These are phyloP conservation scores for Neopestalotiopsis sp. DNA, from an alignment of 2,329 filamentous ascomycete species.

Conservation along the genomic window DNA sequence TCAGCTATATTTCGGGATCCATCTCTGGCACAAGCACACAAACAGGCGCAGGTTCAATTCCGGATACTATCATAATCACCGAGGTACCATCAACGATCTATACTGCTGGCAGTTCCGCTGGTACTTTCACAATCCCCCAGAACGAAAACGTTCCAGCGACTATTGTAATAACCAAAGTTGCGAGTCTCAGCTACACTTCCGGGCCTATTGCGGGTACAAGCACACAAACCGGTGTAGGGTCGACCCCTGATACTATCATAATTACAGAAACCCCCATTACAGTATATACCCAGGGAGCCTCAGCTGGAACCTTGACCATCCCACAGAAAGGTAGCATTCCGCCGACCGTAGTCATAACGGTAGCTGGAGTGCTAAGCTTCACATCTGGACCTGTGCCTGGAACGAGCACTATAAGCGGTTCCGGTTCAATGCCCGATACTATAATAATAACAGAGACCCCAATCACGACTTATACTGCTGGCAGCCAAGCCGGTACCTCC, in stretches of 20 bases:
- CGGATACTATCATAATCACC: background rate
- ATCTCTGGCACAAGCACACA: too few relatives aligned
- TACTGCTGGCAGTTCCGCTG: background rate
- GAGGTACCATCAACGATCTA: background rate
- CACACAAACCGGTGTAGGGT: background rate
- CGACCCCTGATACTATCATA: background rate
- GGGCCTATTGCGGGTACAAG: background rate
- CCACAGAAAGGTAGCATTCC: background rate
- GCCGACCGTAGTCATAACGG: background rate
- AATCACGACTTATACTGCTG: background rate
- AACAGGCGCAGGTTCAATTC: too few relatives aligned
- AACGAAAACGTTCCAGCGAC: background rate
- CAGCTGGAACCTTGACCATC: background rate
- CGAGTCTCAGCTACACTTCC: background rate
- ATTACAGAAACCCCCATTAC: background rate
- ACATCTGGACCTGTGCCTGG: background rate
- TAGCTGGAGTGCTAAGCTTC: background rate
- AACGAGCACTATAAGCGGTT: background rate
- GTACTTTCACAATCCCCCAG: background rate
- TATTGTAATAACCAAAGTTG: background rate
- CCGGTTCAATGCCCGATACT: background rate
- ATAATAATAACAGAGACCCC: background rate
- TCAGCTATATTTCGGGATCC: too few relatives aligned
- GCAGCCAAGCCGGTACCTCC: background rate
- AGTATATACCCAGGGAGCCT: background rate